Conservation (phyloP, 257 asterid species). For the Ligustrum vulgare region DNA sequence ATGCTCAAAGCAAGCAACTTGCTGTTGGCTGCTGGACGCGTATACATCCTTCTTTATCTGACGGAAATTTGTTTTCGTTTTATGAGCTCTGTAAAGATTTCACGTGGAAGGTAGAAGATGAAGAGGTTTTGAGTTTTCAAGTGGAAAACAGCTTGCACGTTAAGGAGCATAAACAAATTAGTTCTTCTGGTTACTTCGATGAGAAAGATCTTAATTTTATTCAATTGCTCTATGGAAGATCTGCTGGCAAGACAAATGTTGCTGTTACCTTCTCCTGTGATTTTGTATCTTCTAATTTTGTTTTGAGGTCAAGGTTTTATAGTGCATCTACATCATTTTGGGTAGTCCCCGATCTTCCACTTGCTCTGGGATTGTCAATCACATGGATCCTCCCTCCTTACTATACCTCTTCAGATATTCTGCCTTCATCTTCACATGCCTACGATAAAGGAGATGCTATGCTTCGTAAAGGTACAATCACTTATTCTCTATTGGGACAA, state of each 20-base stretch:
- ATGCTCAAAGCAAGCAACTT: slow-evolving; percentile 70
- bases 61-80: slow-evolving; percentile 82
- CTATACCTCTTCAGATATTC: slow-evolving; percentile 69
- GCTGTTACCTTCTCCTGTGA: slow-evolving; percentile 73
- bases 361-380: slow-evolving; percentile 68
- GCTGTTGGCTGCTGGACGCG: slow-evolving; percentile 66
- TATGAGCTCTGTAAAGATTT: slow-evolving; percentile 69
- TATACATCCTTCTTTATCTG: slow-evolving; percentile 65
- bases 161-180: slow-evolving; percentile 30
- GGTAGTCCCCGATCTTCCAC: slow-evolving; percentile 83
- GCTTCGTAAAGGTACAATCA: slow-evolving; percentile 49
- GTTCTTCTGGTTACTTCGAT: slow-evolving; percentile 35
- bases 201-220: slow-evolving; percentile 50
- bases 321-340: slow-evolving; percentile 55
- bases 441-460: slow-evolving; percentile 46
- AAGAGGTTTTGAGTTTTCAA: slow-evolving; percentile 51
- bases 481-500: slow-evolving; percentile 67
- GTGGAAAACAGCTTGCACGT: slow-evolving; percentile 27
- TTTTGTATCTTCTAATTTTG: slow-evolving; percentile 42
- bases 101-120: slow-evolving; percentile 68
- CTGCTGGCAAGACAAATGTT: slow-evolving; percentile 72
- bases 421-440: slow-evolving; percentile 55
- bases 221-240: slow-evolving; percentile 64
- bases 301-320: slow-evolving; percentile 51
- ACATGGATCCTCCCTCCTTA: slow-evolving; percentile 91